Evolutionary conservation across 2,329 filamentous ascomycete genomes (phyloP), one percentile per base, ranked within the genome.

Genomic region (Elsinoe australis): DNA sequence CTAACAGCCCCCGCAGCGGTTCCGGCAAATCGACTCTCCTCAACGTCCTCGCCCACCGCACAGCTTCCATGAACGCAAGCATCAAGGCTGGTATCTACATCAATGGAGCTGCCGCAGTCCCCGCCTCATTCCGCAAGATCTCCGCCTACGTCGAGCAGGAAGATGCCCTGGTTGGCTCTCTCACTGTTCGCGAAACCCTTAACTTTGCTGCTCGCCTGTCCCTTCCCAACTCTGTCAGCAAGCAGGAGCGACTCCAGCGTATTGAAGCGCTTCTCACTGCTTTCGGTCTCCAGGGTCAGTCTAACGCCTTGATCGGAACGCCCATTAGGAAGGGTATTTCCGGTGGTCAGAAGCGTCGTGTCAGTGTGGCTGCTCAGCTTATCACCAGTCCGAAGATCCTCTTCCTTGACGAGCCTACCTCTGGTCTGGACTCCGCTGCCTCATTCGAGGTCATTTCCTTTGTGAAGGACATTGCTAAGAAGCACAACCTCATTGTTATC

Each of bases 91-190:
- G 69, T 2, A 69, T 80, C 10, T 71, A 76, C 49, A 71, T 86
- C 55, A 88, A 92, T 62, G 83, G 83, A 22, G 61, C 59, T 2
- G 58, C 65, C 3, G 66, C 79, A 3, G 72, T 78, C 1, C 64
- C 70, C 5, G 62, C 70, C 5, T 68, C 69, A 0, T 83, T 90
- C 55, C 77, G 79, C 14, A 71, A 76, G 39, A 71, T 90, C 42
- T 83, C 78, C 48, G 79, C 79, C 38, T 94, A 88, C 59, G 87
- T 94, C 17, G 87, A 94, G 68, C 87, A 94, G 63, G 86, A 94
- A 55, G 87, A 94, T 69, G 82, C 85, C 1, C 72, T 94, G 9
- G 83, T 90, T 44, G 87, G 87, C 3, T 83, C 83, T 0, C 70
- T 94, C 54, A 94, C 87, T 0, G 85, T 90, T 6, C 72, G 76